phyloP scores from a whole-genome alignment of 2,329 filamentous ascomycete species.

The Leptographium flavum region DNA sequence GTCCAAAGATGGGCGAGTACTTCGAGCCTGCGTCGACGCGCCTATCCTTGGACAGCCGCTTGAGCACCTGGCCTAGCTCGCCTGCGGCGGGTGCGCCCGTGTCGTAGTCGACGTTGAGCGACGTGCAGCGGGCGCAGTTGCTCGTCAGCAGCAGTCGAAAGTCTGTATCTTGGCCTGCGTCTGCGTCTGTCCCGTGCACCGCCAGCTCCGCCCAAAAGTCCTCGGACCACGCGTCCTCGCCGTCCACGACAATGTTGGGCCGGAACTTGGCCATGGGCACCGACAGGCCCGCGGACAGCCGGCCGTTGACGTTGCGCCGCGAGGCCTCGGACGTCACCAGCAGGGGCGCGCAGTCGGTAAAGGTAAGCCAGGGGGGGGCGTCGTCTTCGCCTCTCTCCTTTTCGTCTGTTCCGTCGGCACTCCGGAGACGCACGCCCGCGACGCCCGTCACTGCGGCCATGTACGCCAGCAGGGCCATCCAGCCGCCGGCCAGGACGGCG shows the following conservation, averaged over 20 bases:
- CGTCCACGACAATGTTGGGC: constrained; percentile 56
- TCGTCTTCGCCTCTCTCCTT: not conserved
- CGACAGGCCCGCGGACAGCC: constrained; percentile 30
- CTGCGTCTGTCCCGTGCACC: constrained; percentile 24
- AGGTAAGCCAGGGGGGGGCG: constrained; percentile 9
- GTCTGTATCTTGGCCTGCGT: constrained; percentile 4
- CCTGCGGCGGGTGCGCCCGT: constrained; percentile 45
- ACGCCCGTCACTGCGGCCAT: constrained; percentile 12
- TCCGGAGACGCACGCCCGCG: not conserved
- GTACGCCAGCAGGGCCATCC: constrained; percentile 21
- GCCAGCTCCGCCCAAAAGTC: constrained; percentile 56
- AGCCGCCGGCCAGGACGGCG: constrained; percentile 17
- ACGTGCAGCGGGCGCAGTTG: constrained; percentile 55
- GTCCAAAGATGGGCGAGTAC: constrained; percentile 57
- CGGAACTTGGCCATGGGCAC: constrained; percentile 58
- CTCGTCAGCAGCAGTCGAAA: constrained; percentile 43
- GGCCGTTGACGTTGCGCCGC: constrained; percentile 47
- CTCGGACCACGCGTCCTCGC: constrained; percentile 48
- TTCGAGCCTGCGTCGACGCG: constrained; percentile 55
- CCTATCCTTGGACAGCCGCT: constrained; percentile 55
- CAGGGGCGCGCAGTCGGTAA: constrained; percentile 54
- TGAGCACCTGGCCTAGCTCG: constrained; percentile 47
- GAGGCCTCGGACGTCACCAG: constrained; percentile 59
- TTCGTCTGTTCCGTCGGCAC: not conserved
- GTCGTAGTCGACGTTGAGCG: constrained; percentile 56